Base-by-base conservation (phyloP, 2,329 filamentous ascomycete species). In the Colletotrichum melonis region DNA sequence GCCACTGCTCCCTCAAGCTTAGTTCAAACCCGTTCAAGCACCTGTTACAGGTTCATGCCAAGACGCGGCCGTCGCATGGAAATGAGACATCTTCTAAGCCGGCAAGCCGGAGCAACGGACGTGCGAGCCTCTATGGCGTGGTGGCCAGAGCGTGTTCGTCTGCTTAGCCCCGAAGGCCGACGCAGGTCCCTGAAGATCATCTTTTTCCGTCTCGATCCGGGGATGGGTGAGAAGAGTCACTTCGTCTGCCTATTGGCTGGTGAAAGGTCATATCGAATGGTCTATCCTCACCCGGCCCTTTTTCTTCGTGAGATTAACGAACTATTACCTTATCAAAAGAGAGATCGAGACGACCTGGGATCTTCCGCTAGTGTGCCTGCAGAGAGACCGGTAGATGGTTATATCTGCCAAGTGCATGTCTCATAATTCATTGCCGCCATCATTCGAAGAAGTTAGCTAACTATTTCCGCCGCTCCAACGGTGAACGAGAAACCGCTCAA, bases 21-120 rank as follows among this genome's bases (percentile, higher is more conserved):
- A 62, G 57, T n/a, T 38, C 30, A 63, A 54, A 14, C 38, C 35
- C n/a, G 42, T 9, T 32, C 38, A 57, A 42, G 22, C 24, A 42
- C 30, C 24, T 70, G 71, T 62, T 46, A 46, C 66, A 64, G 59
- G 60, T 56, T 28, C 16, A 26, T 38, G 24, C n/a, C 12, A 57
- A 35, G 28, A 35, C 66, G 67, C 60, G 67, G 67, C 60, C 67
- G 60, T 57, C 67, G 70, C 66, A 60, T 69, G 65, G 65, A 26
- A 64, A 38, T 69, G 65, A 64, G 65, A 72, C 70, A 60, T 28
- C 9, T 32, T 14, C 9, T 28, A 42, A 7, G 55, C 32, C 55
- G 30, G 38, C 54, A 22, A 49, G 52, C 55, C 49, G 28, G 60
- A 54, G 55, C n/a, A 59, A 60, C 28, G 42, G 52, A 69, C 19